Percentiles rank a stretch among this genome's conserved stretches.
These are phyloP conservation scores for Xylaria venustula DNA, from an alignment of 495 filamentous ascomycete genomes.

Conservation along the genomic window DNA sequence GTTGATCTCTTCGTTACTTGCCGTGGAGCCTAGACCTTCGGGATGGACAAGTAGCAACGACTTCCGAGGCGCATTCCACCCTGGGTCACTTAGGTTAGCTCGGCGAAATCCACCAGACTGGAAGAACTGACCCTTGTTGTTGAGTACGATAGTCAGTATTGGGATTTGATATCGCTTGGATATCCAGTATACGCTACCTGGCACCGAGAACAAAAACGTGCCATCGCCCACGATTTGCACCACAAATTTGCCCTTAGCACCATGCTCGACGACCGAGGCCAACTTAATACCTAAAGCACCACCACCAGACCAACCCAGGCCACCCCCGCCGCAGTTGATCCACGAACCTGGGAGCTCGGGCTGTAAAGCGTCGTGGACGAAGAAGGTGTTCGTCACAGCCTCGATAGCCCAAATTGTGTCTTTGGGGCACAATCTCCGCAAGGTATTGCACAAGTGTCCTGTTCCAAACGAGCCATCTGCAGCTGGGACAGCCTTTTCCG, in stretches of 20 bases:
- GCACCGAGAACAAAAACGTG: slow-evolving; percentile 85
- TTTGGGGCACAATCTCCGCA: slow-evolving; percentile 64
- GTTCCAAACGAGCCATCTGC: slow-evolving; percentile 66
- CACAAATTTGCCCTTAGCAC: slow-evolving; percentile 77
- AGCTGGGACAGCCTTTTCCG: slow-evolving; percentile 52
- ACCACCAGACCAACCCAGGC: slow-evolving; percentile 93
- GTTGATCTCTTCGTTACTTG: slow-evolving; percentile 82
- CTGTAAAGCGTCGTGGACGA: slow-evolving; percentile 80
- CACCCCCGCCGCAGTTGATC: slow-evolving; percentile 94
- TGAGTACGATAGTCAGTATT: slow-evolving; percentile 85
- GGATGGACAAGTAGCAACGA: slow-evolving; percentile 82
- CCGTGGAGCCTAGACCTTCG: slow-evolving; percentile 72
- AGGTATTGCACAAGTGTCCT: slow-evolving; percentile 63
- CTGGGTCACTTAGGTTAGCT: slow-evolving; percentile 30
- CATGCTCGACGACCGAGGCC: slow-evolving; percentile 63
- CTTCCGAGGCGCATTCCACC: slow-evolving; percentile 82
- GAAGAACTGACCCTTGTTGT: slow-evolving; percentile 70
- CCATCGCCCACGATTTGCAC: slow-evolving; percentile 93
- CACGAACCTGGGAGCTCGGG: slow-evolving; percentile 75
- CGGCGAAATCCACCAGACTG: background rate
- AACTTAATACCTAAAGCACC: slow-evolving; percentile 86
- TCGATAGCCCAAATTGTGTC: slow-evolving; percentile 87
- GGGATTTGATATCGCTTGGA: slow-evolving; percentile 81
- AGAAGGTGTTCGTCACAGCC: slow-evolving; percentile 77
- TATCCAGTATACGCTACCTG: slow-evolving; percentile 93